Percentiles rank a stretch among this genome's conserved stretches.
Conservation (phyloP, 805 yeast species). For the Brettanomyces naardenensis region DNA sequence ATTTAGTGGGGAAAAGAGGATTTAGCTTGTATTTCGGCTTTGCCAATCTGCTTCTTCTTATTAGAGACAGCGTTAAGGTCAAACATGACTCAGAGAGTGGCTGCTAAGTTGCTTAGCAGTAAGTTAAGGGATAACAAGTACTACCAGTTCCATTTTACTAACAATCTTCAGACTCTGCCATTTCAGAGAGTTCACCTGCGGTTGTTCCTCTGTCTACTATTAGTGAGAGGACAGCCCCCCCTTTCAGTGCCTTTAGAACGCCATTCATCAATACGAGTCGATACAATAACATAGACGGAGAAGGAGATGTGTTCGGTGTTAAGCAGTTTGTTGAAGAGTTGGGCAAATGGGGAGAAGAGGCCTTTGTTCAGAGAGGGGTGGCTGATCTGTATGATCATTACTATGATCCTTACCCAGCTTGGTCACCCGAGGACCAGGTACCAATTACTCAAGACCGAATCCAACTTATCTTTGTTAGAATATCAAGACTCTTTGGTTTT, state of each 20-base stretch:
- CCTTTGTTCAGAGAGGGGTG: slow-evolving; percentile 24
- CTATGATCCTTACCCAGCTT: slow-evolving; percentile 48
- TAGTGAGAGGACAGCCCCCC: slow-evolving; percentile 23
- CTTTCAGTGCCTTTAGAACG: slow-evolving; percentile 37
- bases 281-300: slow-evolving; percentile 33
- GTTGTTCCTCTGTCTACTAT: slow-evolving; percentile 13
- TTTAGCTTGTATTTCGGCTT: too few relatives aligned
- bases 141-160: not conserved
- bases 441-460: slow-evolving; percentile 50
- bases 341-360: slow-evolving; percentile 23
- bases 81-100: too few relatives aligned
- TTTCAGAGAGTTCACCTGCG: not conserved
- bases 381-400: slow-evolving; percentile 35
- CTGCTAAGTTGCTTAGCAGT: too few relatives aligned
- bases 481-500: slow-evolving; percentile 55
- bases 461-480: slow-evolving; percentile 43
- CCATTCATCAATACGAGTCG: slow-evolving; percentile 35
- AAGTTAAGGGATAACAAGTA: too few relatives aligned
- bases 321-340: slow-evolving; percentile 22
- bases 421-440: slow-evolving; percentile 32
- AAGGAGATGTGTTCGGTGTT: slow-evolving; percentile 27
- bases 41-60: too few relatives aligned
- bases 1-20: too few relatives aligned
- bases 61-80: too few relatives aligned
- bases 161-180: slow-evolving; percentile 1